Evolutionary conservation across 371 early-diverging fungal species (phyloP).

Genomic region (Haplosporangium sp.): DNA sequence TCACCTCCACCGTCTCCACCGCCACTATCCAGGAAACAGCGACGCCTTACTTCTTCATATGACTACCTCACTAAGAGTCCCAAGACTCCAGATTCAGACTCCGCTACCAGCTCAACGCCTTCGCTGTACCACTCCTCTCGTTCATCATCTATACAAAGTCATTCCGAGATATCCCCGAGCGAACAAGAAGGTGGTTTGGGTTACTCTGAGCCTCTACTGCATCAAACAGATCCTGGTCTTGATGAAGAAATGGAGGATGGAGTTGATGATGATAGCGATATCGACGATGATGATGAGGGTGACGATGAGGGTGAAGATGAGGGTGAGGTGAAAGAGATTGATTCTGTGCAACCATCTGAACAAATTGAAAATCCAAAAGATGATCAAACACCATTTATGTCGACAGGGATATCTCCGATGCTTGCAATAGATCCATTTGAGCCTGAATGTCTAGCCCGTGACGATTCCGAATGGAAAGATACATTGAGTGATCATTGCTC

Average conservation of each 20-base stretch:
- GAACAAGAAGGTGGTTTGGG: neutral
- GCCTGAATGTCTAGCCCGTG: conserved; percentile 37
- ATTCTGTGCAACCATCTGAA: neutral
- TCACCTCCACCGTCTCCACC: neutral
- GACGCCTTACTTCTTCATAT: neutral
- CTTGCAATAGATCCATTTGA: conserved; percentile 32
- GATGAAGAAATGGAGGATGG: too few species aligned
- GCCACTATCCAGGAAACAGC: neutral
- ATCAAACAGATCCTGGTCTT: too few species aligned
- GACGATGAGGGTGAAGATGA: neutral
- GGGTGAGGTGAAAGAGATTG: neutral
- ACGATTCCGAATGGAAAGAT: conserved; percentile 21
- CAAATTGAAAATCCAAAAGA: conserved; percentile 3
- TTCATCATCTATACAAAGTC: neutral
- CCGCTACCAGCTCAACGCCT: neutral
- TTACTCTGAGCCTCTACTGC: neutral
- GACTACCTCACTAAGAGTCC: neutral
- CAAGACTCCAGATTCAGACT: neutral
- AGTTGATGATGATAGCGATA: too few species aligned
- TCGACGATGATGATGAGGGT: neutral
- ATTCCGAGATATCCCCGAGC: neutral
- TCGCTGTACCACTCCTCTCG: neutral
- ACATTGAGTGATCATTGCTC: neutral
- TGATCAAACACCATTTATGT: neutral
- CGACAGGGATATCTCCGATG: neutral